These are phyloP conservation scores for Picea abies DNA, from an alignment of 83 land plant genomes.

Conservation along the genomic window DNA sequence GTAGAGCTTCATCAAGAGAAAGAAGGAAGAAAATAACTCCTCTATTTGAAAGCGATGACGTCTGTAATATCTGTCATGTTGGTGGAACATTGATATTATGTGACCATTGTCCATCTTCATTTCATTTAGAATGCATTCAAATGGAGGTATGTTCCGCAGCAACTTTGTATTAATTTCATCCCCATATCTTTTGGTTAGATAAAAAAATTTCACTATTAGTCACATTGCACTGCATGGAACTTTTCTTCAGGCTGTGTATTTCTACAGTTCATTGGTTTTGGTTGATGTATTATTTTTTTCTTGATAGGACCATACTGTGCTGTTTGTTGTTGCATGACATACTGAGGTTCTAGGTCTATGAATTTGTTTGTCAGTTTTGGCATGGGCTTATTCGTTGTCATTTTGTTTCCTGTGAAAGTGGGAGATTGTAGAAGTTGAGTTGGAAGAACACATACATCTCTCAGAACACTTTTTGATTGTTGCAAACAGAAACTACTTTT, in stretches of 20 bases:
- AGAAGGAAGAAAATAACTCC: constrained; percentile 24
- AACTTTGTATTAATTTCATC: neutral
- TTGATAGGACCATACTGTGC: neutral
- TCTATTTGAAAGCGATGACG: constrained; percentile 27
- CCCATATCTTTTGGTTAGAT: neutral
- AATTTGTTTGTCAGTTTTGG: neutral
- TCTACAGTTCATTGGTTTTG: neutral
- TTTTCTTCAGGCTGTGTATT: neutral
- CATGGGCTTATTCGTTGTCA: neutral
- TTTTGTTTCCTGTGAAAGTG: neutral
- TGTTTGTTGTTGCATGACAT: neutral
- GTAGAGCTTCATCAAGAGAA: neutral
- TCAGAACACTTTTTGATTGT: too few species aligned
- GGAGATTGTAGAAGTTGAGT: neutral
- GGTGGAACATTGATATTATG: constrained; percentile 59
- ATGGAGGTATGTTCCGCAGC: constrained; percentile 38
- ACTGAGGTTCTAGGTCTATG: neutral
- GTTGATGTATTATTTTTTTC: neutral
- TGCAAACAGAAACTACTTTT: too few species aligned
- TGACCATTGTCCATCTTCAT: constrained; percentile 72
- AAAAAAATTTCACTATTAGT: neutral
- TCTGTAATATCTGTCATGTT: constrained; percentile 59
- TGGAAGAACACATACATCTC: too few species aligned
- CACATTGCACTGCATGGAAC: neutral
- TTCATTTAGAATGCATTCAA: constrained; percentile 55